These are phyloP conservation scores for Pythium aristosporum DNA, from an alignment of 352 stramenopile species.

Conservation along the genomic window DNA sequence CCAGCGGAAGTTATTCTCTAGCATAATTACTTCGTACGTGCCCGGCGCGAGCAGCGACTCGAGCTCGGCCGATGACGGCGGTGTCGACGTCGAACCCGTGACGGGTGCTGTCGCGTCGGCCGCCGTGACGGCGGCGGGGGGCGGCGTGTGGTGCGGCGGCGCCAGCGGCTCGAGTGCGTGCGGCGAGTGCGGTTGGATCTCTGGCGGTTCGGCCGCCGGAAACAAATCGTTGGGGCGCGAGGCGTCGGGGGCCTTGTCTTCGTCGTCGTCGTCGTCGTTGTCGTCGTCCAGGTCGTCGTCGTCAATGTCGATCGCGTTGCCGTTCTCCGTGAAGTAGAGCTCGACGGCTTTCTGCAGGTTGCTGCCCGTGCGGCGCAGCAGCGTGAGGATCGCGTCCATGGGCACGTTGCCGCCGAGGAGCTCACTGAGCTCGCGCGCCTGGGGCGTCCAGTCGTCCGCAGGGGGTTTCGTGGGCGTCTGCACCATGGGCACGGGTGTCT, in stretches of 20 bases:
- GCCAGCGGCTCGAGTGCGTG: constrained; percentile 58
- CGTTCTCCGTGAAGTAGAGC: constrained; percentile 76
- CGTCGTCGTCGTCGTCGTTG: constrained; percentile 25
- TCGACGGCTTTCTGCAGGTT: constrained; percentile 79
- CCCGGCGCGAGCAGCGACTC: constrained; percentile 57
- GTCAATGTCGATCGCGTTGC: constrained; percentile 25
- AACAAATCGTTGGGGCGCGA: constrained; percentile 27
- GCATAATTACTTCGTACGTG: constrained; percentile 84
- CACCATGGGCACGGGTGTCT: too few relatives aligned
- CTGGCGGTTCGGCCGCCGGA: constrained; percentile 33
- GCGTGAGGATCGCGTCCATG: constrained; percentile 45
- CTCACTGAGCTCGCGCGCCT: constrained; percentile 63
- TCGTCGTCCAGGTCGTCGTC: constrained; percentile 45
- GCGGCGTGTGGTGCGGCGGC: constrained; percentile 22
- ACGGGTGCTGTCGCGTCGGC: constrained; percentile 8
- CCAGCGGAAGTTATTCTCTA: constrained; percentile 73
- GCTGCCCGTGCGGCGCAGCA: constrained; percentile 65
- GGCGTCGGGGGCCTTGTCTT: constrained; percentile 20
- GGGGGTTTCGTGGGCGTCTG: constrained; percentile 35
- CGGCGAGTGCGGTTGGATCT: constrained; percentile 47
- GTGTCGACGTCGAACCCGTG: constrained; percentile 22
- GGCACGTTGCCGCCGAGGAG: constrained; percentile 69
- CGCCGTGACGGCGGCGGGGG: not conserved
- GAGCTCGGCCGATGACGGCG: constrained; percentile 30
- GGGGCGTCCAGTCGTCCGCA: constrained; percentile 33